Conservation (phyloP, 2,329 filamentous ascomycete species). For the Sporothrix brunneoviolacea region DNA sequence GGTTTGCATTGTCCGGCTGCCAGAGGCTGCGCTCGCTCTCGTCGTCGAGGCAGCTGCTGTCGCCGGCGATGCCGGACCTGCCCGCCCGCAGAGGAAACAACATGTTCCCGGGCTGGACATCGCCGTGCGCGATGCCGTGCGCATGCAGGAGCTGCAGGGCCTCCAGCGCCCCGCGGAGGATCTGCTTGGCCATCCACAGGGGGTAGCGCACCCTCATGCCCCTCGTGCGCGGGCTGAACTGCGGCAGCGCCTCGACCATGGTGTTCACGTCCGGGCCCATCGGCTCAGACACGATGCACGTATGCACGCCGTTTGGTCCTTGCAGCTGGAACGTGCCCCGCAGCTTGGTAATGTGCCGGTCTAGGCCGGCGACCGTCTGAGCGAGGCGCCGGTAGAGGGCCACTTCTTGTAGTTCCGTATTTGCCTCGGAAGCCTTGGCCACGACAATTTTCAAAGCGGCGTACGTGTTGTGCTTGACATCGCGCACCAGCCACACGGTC, state of each 20-base stretch:
- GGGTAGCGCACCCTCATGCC: constrained; percentile 1
- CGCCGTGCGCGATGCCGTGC: constrained; percentile 12
- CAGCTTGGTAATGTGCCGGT: constrained; percentile 2
- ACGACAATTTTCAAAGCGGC: neutral
- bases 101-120: constrained; percentile 15
- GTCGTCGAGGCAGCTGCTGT: neutral
- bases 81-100: constrained; percentile 16
- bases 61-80: too few species aligned
- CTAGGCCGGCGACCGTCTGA: neutral
- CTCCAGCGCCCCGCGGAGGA: neutral
- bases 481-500: constrained; percentile 25
- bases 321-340: neutral
- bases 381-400: neutral
- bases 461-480: constrained; percentile 14
- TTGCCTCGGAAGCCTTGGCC: neutral
- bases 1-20: neutral
- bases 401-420: neutral
- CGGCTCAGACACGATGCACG: constrained; percentile 11
- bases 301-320: constrained; percentile 11
- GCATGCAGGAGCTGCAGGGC: constrained; percentile 12
- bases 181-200: constrained; percentile 2
- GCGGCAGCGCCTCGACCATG: constrained; percentile 4
- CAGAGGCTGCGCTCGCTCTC: neutral
- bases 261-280: constrained; percentile 3
- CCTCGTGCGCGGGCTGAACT: neutral